Evolutionary conservation across 2,329 filamentous ascomycete species (phyloP).

Genomic region (Cladophialophora chaetospira): DNA sequence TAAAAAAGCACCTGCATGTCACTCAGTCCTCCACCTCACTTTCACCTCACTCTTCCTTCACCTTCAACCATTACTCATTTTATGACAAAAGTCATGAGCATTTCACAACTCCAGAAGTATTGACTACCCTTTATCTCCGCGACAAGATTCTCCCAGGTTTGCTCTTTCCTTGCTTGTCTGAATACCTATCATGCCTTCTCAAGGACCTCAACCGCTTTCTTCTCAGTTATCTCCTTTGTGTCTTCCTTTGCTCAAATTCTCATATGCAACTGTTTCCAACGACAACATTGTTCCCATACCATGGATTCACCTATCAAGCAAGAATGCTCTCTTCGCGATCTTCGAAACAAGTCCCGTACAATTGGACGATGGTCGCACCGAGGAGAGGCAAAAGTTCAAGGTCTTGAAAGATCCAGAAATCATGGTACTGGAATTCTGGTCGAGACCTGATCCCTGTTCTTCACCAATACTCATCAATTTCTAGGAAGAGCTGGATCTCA

Average conservation of each 20-base stretch:
- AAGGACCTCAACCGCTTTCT: slow-evolving; percentile 47
- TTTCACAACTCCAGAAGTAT: too few species aligned
- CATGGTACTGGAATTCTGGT: slow-evolving; percentile 38
- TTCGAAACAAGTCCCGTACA: slow-evolving; percentile 39
- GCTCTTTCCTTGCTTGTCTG: neutral
- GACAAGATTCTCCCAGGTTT: neutral
- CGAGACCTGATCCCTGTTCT: neutral
- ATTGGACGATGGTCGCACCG: slow-evolving; percentile 24
- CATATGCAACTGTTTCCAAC: slow-evolving; percentile 44
- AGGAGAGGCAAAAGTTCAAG: slow-evolving; percentile 38
- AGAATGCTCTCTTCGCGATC: slow-evolving; percentile 39
- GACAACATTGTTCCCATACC: slow-evolving; percentile 43
- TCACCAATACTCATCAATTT: slow-evolving; percentile 16
- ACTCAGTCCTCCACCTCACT: neutral
- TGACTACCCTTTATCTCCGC: too few species aligned
- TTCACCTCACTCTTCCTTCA: neutral
- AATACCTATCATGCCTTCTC: slow-evolving; percentile 44
- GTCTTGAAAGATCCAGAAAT: slow-evolving; percentile 39
- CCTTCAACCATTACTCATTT: neutral
- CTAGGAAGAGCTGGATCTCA: slow-evolving; percentile 48
- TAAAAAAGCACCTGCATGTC: too few species aligned
- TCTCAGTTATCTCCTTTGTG: slow-evolving; percentile 47
- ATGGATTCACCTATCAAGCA: slow-evolving; percentile 48
- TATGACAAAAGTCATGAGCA: too few species aligned
- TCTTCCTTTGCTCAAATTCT: slow-evolving; percentile 46